These are phyloP conservation scores for Pueraria montana DNA, from an alignment of 306 rosid species.

Conservation along the genomic window DNA sequence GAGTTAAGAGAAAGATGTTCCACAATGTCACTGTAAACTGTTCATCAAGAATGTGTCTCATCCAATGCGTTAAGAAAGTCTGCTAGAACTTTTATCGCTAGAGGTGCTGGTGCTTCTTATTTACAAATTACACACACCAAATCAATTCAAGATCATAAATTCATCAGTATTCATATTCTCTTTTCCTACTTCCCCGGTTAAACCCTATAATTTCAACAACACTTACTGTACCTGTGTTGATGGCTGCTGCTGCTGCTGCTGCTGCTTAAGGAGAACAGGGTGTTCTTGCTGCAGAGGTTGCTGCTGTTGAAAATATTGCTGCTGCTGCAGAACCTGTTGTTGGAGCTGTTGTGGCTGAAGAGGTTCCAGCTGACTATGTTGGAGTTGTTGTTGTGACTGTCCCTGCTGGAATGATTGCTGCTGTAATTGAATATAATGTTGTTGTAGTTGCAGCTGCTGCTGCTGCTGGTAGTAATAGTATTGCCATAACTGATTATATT, in stretches of 20 bases:
- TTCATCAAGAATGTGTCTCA: slow-evolving; percentile 15
- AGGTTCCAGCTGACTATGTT: slow-evolving; percentile 57
- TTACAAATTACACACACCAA: neutral
- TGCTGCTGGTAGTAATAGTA: slow-evolving; percentile 87
- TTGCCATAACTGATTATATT: slow-evolving; percentile 83
- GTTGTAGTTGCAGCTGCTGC: slow-evolving; percentile 65
- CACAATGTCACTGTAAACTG: slow-evolving; percentile 27
- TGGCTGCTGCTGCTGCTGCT: slow-evolving; percentile 59
- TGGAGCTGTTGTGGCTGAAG: slow-evolving; percentile 61
- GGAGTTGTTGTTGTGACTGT: slow-evolving; percentile 59
- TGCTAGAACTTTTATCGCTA: slow-evolving; percentile 11
- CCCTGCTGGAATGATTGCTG: slow-evolving; percentile 58
- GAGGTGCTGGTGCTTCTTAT: slow-evolving; percentile 5
- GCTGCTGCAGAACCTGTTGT: slow-evolving; percentile 56
- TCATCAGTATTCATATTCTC: neutral
- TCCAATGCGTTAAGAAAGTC: slow-evolving; percentile 21
- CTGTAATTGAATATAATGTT: slow-evolving; percentile 60
- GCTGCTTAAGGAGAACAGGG: slow-evolving; percentile 49
- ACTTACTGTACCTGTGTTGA: slow-evolving; percentile 51
- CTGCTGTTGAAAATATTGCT: slow-evolving; percentile 53
- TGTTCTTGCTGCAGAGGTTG: slow-evolving; percentile 63
- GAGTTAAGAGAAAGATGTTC: slow-evolving; percentile 26
- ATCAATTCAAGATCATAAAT: slow-evolving; percentile 15
- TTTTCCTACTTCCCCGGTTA: slow-evolving; percentile 4
- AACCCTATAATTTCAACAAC: slow-evolving; percentile 17